These are phyloP conservation scores for Penicillium sp. DNA, from an alignment of 2,329 filamentous ascomycete genomes.

Conservation along the genomic window DNA sequence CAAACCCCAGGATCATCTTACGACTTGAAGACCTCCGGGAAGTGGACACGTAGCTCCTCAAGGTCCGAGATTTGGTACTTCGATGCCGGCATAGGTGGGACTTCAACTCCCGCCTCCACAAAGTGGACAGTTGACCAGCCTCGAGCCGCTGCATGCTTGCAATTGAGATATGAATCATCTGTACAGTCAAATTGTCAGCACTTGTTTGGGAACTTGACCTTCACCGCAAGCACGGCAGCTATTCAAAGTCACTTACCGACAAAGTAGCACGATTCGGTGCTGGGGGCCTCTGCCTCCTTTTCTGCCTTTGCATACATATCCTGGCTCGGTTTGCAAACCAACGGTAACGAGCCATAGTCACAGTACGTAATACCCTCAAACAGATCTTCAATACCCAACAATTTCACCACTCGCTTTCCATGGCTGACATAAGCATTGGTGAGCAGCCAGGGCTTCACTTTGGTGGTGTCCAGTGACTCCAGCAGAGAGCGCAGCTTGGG, in stretches of 20 bases:
- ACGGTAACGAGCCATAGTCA: constrained; percentile 71
- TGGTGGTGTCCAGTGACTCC: constrained; percentile 75
- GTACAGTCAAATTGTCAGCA: constrained; percentile 14
- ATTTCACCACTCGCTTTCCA: constrained; percentile 73
- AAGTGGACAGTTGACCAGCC: constrained; percentile 88
- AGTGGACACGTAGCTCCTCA: constrained; percentile 71
- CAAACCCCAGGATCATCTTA: not conserved
- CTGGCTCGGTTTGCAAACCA: constrained; percentile 83
- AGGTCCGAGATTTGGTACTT: constrained; percentile 75
- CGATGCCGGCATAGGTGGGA: constrained; percentile 65
- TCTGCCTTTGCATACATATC: constrained; percentile 89
- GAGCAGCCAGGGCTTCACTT: constrained; percentile 89
- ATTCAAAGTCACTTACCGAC: constrained; percentile 66
- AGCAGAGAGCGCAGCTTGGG: constrained; percentile 72
- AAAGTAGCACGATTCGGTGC: constrained; percentile 78
- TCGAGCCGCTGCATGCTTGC: constrained; percentile 69
- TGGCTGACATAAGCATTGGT: constrained; percentile 96
- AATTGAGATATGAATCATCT: constrained; percentile 87
- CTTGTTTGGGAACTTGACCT: too few relatives aligned
- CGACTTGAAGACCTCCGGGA: constrained; percentile 80
- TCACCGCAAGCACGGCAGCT: not conserved
- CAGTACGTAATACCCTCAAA: constrained; percentile 97
- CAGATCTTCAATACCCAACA: constrained; percentile 79
- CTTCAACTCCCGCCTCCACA: constrained; percentile 70
- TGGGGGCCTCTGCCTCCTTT: constrained; percentile 71